Conservation (phyloP, 495 filamentous ascomycete genomes). For the Penicillium atrosanguineum region DNA sequence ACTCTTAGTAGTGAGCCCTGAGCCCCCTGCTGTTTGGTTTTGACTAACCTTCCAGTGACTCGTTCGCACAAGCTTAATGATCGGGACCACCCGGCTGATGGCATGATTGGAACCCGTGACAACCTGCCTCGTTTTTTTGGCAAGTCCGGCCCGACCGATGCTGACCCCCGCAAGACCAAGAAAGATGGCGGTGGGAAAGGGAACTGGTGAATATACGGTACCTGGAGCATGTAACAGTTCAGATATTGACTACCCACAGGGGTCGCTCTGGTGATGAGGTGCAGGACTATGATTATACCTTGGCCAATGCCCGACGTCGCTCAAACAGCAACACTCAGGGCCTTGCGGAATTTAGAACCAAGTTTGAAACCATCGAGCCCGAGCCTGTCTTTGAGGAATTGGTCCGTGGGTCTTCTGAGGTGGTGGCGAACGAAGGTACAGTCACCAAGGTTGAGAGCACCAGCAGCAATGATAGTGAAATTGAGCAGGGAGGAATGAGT, state of each 20-base stretch:
- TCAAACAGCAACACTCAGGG: slow-evolving; percentile 81
- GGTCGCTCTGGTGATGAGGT: slow-evolving; percentile 80
- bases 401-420: slow-evolving; percentile 57
- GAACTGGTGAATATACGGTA: slow-evolving; percentile 70
- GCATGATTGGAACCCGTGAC: slow-evolving; percentile 61
- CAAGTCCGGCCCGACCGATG: slow-evolving; percentile 78
- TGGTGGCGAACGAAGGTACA: slow-evolving; percentile 17
- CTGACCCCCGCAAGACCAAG: slow-evolving; percentile 89
- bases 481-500: slow-evolving; percentile 13
- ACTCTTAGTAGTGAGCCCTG: slow-evolving; percentile 6
- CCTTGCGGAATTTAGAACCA: slow-evolving; percentile 73
- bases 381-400: slow-evolving; percentile 90
- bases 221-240: background rate
- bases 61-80: slow-evolving; percentile 91
- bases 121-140: slow-evolving; percentile 87
- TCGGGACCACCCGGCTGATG: slow-evolving; percentile 74
- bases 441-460: slow-evolving; percentile 27
- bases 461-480: slow-evolving; percentile 21
- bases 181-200: slow-evolving; percentile 92
- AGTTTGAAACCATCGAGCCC: slow-evolving; percentile 79
- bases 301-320: slow-evolving; percentile 83
- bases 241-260: slow-evolving; percentile 46
- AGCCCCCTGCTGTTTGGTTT: background rate
- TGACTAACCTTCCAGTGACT: slow-evolving; percentile 62
- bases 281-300: slow-evolving; percentile 74